Base-by-base conservation (phyloP, 371 early-diverging fungal genomes). In the Cokeromyces recurvatus region DNA sequence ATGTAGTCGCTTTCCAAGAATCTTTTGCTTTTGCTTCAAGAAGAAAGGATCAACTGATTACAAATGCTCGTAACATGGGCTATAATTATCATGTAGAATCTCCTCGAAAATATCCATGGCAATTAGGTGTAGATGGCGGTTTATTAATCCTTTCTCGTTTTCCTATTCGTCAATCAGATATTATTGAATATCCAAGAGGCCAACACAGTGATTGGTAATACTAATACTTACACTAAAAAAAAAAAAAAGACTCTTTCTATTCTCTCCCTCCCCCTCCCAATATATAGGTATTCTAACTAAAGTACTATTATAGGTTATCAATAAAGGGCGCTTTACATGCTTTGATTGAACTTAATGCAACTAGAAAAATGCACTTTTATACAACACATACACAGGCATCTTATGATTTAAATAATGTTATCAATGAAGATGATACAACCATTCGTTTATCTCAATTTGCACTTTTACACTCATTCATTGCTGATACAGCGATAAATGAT, bases 331-430 rank as follows among this genome's bases (percentile, higher is more conserved):
- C 81, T 2, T 50, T 92, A 2, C 89, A 91, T 62, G 88, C 88
- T 4, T 68, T 75, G 48, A 77, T 93, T 25, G 73, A 70, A 25
- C 36, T 89, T 23, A 63, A 76, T 40, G 47, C 72, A 19, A 55
- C 53, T 0, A 59, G 57, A 15, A 59, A 71, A 40, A 24, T 89
- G 22, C 85, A 91, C 53, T 32, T 92, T 19, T 90, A 92, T 58
- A 88, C 80, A 19, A 92, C 90, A 2, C 91, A 92, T 59, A 82
- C 91, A 8, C 93, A 92, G 66, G 84, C 86, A 14, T 84, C 88
- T 14, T 84, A 89, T 47, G 65, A 64, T 24, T 60, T 55, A 2
- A 71, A 59, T n/a, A 61, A 59, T 20, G 52, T 61, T 32, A 61
- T 77, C 16, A 76, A 62, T n/a, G 73, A 75, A 55, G 78, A 61